Evolutionary conservation across 768 basidiomycete genomes (phyloP).

Genomic region (Termitomyces sp.): DNA sequence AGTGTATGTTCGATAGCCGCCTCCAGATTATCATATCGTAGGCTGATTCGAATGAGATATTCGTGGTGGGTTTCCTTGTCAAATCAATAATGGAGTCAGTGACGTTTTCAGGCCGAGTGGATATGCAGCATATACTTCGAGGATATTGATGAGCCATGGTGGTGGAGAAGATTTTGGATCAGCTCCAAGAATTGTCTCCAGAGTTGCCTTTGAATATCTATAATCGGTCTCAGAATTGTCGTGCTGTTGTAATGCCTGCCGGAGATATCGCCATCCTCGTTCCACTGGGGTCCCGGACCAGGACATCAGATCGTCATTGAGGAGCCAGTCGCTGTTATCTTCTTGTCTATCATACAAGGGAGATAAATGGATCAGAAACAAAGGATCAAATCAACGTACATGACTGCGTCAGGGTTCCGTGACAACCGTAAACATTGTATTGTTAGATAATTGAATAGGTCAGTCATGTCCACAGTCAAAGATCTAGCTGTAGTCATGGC

Average conservation of each 20-base stretch:
- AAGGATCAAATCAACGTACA: constrained; percentile 35
- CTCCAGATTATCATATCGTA: constrained; percentile 76
- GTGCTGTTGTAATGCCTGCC: constrained; percentile 70
- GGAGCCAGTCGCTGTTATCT: constrained; percentile 76
- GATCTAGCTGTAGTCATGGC: constrained; percentile 74
- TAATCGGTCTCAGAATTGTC: constrained; percentile 69
- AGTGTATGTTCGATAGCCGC: constrained; percentile 72
- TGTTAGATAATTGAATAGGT: constrained; percentile 74
- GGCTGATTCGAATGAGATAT: constrained; percentile 70
- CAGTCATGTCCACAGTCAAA: constrained; percentile 81
- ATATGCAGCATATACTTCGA: constrained; percentile 48
- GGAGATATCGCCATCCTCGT: constrained; percentile 85
- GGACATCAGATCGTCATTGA: constrained; percentile 71
- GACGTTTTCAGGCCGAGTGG: not conserved
- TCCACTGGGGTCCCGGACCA: constrained; percentile 81
- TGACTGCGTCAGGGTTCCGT: constrained; percentile 48
- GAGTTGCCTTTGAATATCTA: constrained; percentile 67
- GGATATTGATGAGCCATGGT: constrained; percentile 73
- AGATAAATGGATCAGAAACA: constrained; percentile 7
- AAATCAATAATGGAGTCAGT: constrained; percentile 6
- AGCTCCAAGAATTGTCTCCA: constrained; percentile 70
- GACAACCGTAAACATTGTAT: constrained; percentile 74
- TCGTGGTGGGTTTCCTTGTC: constrained; percentile 70
- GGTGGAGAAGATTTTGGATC: constrained; percentile 64
- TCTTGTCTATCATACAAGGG: constrained; percentile 45